phyloP scores from a whole-genome alignment of 2,329 filamentous ascomycete genomes.

The Penicillium freii region DNA sequence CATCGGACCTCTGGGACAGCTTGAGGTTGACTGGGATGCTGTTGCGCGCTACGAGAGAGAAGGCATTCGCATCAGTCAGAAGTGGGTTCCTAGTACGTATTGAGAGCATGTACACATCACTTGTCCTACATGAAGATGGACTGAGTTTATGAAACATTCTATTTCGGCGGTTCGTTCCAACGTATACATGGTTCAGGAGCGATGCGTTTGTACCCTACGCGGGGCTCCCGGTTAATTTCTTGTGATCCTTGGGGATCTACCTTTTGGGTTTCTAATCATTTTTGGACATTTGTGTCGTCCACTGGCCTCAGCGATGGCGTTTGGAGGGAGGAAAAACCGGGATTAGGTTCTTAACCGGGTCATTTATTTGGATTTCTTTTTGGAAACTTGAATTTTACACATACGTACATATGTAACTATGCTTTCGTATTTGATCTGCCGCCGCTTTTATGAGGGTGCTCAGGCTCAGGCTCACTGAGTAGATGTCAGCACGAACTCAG shows the following conservation, averaged over 20 bases:
- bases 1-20: slow-evolving; percentile 28
- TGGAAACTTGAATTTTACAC: background rate
- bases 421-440: too few species aligned
- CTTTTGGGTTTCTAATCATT: slow-evolving; percentile 1
- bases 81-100: background rate
- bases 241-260: slow-evolving; percentile 9
- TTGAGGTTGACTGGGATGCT: slow-evolving; percentile 42
- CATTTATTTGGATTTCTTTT: background rate
- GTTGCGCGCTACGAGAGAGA: slow-evolving; percentile 33
- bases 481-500: too few species aligned
- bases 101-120: background rate
- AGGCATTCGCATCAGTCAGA: slow-evolving; percentile 30
- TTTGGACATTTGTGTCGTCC: slow-evolving; percentile 16
- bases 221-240: slow-evolving; percentile 15
- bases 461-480: too few species aligned
- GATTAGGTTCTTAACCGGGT: slow-evolving; percentile 1
- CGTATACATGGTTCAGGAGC: slow-evolving; percentile 20
- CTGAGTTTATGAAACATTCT: slow-evolving; percentile 12
- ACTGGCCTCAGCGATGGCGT: slow-evolving; percentile 27
- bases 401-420: too few species aligned
- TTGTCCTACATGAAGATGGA: slow-evolving; percentile 1
- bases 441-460: too few species aligned
- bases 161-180: slow-evolving; percentile 13
- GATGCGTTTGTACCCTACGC: slow-evolving; percentile 24
- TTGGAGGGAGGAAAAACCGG: slow-evolving; percentile 17